Evolutionary conservation across 768 basidiomycete genomes (phyloP), one percentile per base, ranked within the genome.

Genomic region (Scleroderma citrinum): DNA sequence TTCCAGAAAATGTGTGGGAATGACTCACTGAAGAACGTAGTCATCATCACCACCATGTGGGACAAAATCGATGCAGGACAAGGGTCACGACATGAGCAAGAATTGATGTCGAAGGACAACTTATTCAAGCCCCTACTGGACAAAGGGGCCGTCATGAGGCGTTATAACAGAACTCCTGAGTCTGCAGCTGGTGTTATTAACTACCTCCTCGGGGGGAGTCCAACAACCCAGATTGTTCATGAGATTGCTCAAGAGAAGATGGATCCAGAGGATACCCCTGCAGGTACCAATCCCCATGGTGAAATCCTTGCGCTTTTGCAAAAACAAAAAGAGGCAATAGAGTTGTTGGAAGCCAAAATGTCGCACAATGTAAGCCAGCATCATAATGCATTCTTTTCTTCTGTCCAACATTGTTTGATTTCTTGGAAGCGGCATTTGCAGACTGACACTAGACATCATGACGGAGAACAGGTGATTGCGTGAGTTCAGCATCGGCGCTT

Each of bases 31-130:
- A 55, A 62, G 40, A 75, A 70, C 45, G 72, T 77, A n/a, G 58
- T 71, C 7, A 67, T 77, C 38, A 67, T 68, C 36, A 75, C 75
- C 2, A 76, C 65, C n/a, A 75, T 71, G 71, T 75, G 74, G 74
- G 66, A 61, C n/a, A 52, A 64, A 34, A 62, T 71, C 29, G 57
- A 52, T 7, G 35, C 43, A 17, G 57, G 57, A 4, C 45, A 64
- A 1, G 69, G 66, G 12, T 40, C 56, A 34, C 56, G 55, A 7
- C 61, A 76, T 34, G 75, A 77, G 53, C 38, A 49, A 17, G 74
- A 76, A 50, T 65, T 38, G 19, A 8, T 3, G 11, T 38, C 37
- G 19, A 20, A 13, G 1, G 7, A 20, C 10, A 20, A 19, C 20
- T 7, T 19, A 2, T 38, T 38, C 17, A 38, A 38, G 37, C 14